These are phyloP conservation scores for Penicillium sp. DNA, from an alignment of 2,329 filamentous ascomycete species.

Conservation along the genomic window DNA sequence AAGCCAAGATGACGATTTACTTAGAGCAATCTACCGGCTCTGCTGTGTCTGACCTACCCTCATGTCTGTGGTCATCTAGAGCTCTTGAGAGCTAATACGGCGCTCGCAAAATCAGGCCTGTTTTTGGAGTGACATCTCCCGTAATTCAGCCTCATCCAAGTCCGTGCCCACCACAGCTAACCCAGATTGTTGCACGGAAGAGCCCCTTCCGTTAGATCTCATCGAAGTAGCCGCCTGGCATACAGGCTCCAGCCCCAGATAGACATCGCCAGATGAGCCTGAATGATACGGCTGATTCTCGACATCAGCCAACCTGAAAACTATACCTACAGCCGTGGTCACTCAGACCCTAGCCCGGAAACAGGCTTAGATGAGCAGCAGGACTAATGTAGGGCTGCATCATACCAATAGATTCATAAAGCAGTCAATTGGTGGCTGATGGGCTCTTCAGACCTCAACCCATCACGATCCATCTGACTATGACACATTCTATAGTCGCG, in stretches of 20 bases:
- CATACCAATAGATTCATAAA: not conserved
- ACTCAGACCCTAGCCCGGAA: not conserved
- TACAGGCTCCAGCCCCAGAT: not conserved
- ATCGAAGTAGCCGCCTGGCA: not conserved
- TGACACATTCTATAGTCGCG: constrained; percentile 10
- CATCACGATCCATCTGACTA: not conserved
- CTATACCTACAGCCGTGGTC: not conserved
- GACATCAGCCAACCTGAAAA: not conserved
- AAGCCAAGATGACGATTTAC: not conserved
- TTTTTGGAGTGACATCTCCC: not conserved
- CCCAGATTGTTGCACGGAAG: not conserved
- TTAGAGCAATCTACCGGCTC: constrained; percentile 12
- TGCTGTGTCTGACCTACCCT: not conserved
- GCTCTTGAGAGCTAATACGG: not conserved
- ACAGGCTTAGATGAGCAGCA: not conserved
- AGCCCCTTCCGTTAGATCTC: not conserved
- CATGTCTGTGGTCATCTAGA: not conserved
- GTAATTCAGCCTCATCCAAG: not conserved
- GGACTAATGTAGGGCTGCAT: constrained; percentile 16
- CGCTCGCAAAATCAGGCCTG: not conserved
- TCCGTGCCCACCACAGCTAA: not conserved
- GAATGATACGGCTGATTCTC: constrained; percentile 9
- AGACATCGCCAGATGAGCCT: not conserved
- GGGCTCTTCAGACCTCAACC: not conserved
- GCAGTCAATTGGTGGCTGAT: constrained; percentile 6